Percentiles rank a stretch among this genome's conserved stretches.
phyloP scores from a whole-genome alignment of 371 early-diverging fungal species.

The Dichotomocladium elegans region DNA sequence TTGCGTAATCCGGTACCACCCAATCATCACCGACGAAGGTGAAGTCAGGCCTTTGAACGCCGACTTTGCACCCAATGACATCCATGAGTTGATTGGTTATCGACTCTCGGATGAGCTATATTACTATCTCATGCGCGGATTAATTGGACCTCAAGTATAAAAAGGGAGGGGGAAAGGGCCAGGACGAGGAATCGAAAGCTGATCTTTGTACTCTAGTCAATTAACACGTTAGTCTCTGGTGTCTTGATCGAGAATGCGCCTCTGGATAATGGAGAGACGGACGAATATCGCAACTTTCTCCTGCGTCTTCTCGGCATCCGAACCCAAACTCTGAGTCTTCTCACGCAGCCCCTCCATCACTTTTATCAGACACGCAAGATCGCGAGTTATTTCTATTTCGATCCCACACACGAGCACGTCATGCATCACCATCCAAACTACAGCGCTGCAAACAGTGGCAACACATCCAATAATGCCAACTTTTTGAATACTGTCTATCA shows the following conservation, averaged over 20 bases:
- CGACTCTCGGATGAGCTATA: conserved; percentile 75
- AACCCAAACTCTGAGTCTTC: conserved; percentile 55
- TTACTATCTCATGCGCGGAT: conserved; percentile 69
- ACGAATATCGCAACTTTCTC: conserved; percentile 70
- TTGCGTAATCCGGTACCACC: conserved; percentile 71
- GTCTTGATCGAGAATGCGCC: conserved; percentile 71
- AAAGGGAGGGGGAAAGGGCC: background rate
- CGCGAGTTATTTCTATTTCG: conserved; percentile 64
- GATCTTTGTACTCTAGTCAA: too few relatives aligned
- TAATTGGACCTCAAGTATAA: conserved; percentile 60
- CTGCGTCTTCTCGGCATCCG: conserved; percentile 54
- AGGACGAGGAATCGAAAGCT: background rate
- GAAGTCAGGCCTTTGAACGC: conserved; percentile 66
- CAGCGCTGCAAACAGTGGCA: conserved; percentile 8
- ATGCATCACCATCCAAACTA: conserved; percentile 38
- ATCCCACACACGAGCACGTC: conserved; percentile 48
- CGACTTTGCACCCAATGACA: conserved; percentile 69
- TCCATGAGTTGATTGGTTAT: conserved; percentile 82
- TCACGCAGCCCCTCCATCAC: conserved; percentile 62
- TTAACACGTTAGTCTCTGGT: conserved; percentile 68
- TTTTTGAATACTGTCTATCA: conserved; percentile 46
- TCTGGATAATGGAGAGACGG: conserved; percentile 76
- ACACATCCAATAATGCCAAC: conserved; percentile 31
- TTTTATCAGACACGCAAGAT: conserved; percentile 68
- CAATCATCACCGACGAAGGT: conserved; percentile 68